Evolutionary conservation across 2,329 filamentous ascomycete genomes (phyloP).

Genomic region (Calonectria pseudoturangicola): DNA sequence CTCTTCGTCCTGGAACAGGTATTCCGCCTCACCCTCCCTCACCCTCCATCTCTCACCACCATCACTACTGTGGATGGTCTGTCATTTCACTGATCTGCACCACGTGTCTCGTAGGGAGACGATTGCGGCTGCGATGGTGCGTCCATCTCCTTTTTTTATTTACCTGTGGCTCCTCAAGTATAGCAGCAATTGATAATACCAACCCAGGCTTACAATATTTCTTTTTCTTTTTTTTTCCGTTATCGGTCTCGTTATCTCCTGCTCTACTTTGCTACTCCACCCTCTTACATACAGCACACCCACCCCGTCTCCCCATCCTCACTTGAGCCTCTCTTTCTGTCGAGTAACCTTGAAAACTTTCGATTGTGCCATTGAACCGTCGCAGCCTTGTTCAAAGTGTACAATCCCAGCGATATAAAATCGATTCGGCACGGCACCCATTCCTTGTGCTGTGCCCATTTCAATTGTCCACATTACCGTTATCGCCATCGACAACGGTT

Average conservation of each 20-base stretch:
- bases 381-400: neutral
- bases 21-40: conserved; percentile 27
- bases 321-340: neutral
- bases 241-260: conserved; percentile 4
- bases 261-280: neutral
- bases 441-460: neutral
- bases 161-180: neutral
- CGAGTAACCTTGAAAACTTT: neutral
- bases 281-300: conserved; percentile 11
- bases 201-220: neutral
- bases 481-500: conserved; percentile 18
- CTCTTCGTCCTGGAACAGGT: conserved; percentile 8
- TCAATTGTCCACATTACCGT: conserved; percentile 2
- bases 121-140: neutral
- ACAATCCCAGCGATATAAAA: neutral
- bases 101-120: conserved; percentile 4
- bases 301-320: conserved; percentile 2
- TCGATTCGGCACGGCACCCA: neutral
- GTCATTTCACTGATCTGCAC: conserved; percentile 15
- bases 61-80: neutral
- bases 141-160: neutral
- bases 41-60: conserved; percentile 13
- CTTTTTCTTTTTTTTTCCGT: neutral
- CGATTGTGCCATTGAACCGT: conserved; percentile 3
- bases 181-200: neutral